Evolutionary conservation across 305 asterid species (phyloP).

Genomic region (Fraxinus ornus): DNA sequence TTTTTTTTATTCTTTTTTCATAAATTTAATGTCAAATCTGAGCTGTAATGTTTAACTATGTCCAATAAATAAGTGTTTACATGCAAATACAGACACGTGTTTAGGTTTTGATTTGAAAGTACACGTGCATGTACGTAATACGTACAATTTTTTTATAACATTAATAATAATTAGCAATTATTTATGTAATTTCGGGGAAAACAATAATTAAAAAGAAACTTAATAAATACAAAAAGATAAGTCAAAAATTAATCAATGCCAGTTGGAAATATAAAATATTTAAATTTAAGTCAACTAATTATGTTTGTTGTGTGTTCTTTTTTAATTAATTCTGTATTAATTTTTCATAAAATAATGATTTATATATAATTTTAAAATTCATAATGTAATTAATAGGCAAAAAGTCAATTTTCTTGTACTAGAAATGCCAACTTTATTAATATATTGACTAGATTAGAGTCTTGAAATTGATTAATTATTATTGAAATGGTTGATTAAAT

Average conservation of each 20-base stretch:
- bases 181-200: background rate
- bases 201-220: background rate
- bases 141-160: conserved; percentile 23
- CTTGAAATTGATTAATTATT: background rate
- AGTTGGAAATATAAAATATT: conserved; percentile 26
- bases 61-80: background rate
- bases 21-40: background rate
- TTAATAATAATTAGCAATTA: background rate
- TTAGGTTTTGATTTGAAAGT: conserved; percentile 17
- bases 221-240: background rate
- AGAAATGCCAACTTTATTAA: background rate
- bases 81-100: conserved; percentile 39
- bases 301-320: background rate
- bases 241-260: conserved; percentile 29
- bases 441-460: background rate
- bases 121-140: conserved; percentile 44
- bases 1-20: background rate
- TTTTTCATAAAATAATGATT: background rate
- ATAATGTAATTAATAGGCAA: background rate
- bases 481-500: background rate
- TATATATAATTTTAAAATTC: background rate
- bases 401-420: background rate
- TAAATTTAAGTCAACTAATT: background rate
- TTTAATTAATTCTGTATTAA: background rate
- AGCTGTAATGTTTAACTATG: conserved; percentile 1